Evolutionary conservation across 2,329 filamentous ascomycete species (phyloP), one percentile per base, ranked within the genome.

Genomic region (Trichophyton equinum): DNA sequence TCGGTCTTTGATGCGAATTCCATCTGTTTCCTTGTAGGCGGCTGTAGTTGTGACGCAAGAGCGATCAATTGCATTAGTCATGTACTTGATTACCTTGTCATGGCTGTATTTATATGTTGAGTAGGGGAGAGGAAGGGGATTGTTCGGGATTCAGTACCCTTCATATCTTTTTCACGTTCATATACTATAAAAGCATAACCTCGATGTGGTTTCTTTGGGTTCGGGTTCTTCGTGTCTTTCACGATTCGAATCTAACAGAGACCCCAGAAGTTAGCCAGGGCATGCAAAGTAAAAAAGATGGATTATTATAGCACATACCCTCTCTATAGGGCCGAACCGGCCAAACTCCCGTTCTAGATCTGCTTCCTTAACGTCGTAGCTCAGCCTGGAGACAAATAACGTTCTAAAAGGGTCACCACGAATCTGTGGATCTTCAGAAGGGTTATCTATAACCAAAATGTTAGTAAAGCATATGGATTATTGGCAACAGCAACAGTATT

Each of bases 121-220:
- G 46, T 57, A 56, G 42, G 42, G 60, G 65, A 62, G 65, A 66
- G 66, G 63, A 67, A 66, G 72, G 67, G 70, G 68, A 20, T 68
- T 68, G 67, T 67, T 70, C 66, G 70, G 73, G 74, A 73, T 61
- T 59, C 49, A 62, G 65, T 95, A 96, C 91, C 91, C 90, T 95
- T 95, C 91, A 97, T 96, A 73, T 97, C 94, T 76, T 92, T 91
- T 77, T 97, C 94, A 74, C 89, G 87, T 76, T 97, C 92, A 72
- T 92, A 99, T 60, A 97, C 89, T 67, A 99, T 87, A 72, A 99
- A 99, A 64, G 90, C 94, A 75, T 99, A 99, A 64, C 94, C 94
- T 69, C 87, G 82, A 71, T 95, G 89, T 58, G 86, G 78, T 77
- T 91, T 91, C 71, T 87, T 87, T 72, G 89, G 86, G 76, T 91